Percentiles rank a stretch among this genome's conserved stretches.
Conservation (phyloP, 192 early-diverging fungal species). For the Entomortierella chlamydospora region DNA sequence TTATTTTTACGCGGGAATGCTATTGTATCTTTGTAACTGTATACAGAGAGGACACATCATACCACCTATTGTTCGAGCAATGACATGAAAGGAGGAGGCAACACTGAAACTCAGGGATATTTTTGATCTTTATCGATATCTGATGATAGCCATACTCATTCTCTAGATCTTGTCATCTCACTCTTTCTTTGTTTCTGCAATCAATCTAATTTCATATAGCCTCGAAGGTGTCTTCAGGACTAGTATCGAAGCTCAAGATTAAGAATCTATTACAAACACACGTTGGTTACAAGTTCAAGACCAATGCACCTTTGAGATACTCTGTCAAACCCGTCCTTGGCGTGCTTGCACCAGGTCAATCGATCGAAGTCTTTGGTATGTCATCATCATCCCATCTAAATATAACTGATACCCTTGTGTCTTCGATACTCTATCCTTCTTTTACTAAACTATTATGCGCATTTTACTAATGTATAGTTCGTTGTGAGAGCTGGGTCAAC, state of each 20-base stretch:
- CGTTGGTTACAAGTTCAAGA: slow-evolving; percentile 64
- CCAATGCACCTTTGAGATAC: slow-evolving; percentile 57
- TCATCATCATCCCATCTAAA: too few relatives aligned
- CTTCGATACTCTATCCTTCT: background rate
- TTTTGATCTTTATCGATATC: background rate
- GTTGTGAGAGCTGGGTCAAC: slow-evolving; percentile 58
- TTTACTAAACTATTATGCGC: background rate
- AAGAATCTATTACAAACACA: slow-evolving; percentile 37
- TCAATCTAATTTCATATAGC: slow-evolving; percentile 29
- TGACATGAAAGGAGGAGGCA: too few relatives aligned
- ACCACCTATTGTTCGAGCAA: too few relatives aligned
- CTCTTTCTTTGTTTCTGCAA: too few relatives aligned
- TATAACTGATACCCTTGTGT: too few relatives aligned
- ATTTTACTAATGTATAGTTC: slow-evolving; percentile 31
- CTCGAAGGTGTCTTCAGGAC: slow-evolving; percentile 53
- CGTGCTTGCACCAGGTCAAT: slow-evolving; percentile 50
- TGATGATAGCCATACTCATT: background rate
- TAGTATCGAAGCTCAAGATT: slow-evolving; percentile 56
- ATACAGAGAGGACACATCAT: too few relatives aligned
- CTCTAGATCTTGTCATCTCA: too few relatives aligned
- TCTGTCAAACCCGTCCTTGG: slow-evolving; percentile 60
- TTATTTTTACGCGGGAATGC: background rate
- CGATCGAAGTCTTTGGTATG: slow-evolving; percentile 60
- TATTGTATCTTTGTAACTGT: too few relatives aligned
- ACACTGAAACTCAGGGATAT: too few relatives aligned